Evolutionary conservation across 352 stramenopile species (phyloP), one percentile per base, ranked within the genome.

Genomic region (Bremia lactucae): DNA sequence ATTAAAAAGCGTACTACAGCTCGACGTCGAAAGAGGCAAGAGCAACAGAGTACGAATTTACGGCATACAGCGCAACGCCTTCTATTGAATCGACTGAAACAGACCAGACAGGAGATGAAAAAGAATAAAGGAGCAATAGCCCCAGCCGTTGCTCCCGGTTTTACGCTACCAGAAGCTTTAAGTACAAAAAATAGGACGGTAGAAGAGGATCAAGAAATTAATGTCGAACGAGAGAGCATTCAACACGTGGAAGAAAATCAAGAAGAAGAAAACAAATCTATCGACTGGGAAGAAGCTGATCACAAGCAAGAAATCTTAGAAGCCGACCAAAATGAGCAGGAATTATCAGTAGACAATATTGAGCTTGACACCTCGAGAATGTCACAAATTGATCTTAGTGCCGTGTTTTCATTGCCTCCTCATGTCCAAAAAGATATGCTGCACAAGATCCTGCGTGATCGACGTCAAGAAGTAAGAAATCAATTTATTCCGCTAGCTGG

Each of bases 401-500:
- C 75, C 0, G 81, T 98, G 10, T 90, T 90, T 44, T 79, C 75
- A 9, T 58, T 98, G 6, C 90, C 93, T 1, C 46, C 71, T 20
- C 72, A 88, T 24, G 47, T 95, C 15, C 85, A 96, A 25, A 96
- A 97, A 39, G 82, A 97, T 40, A 87, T 96, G 64, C 85, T 98
- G 31, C 64, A 76, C 8, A 65, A 72, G n/a, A 94, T 96, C 49
- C 65, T 81, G 40, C 65, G 81, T 19, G 82, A 97, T 36, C 71
- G 91, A 6, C 59, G 83, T 59, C 66, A 90, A 71, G 69, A 96
- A 66, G 67, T 83, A n/a, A 82, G 96, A 6, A 72, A 94, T 34
- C 83, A 97, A 60, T 98, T 97, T 45, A 97, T 99, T 45, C 80
- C 87, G 3, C 83, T 97, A 0, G 95, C 96, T 2, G 89, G 83